Evolutionary conservation across 768 basidiomycete species (phyloP).

Genomic region (Mycena maculata): DNA sequence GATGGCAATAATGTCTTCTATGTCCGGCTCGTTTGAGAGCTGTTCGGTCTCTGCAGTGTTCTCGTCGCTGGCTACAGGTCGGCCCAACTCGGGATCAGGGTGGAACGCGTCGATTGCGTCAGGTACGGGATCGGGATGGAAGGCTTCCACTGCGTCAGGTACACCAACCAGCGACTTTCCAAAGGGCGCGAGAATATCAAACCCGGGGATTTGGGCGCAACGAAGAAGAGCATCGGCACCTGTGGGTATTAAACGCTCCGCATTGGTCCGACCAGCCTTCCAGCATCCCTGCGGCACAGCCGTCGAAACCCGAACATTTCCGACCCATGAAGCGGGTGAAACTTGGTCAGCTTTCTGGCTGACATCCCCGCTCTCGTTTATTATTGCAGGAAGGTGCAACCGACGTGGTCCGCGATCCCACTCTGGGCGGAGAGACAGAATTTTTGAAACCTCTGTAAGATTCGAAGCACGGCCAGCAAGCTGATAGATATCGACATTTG

Average conservation of each 20-base stretch:
- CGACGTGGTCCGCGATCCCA: conserved; percentile 30
- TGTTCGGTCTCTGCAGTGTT: background rate
- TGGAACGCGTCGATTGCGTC: no score
- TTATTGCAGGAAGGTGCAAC: conserved; percentile 23
- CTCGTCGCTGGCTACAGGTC: background rate
- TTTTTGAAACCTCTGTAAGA: conserved; percentile 12
- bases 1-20: conserved; percentile 9
- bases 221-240: background rate
- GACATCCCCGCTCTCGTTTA: conserved; percentile 11
- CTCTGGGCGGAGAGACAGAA: conserved; percentile 6
- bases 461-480: background rate
- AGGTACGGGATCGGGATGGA: background rate
- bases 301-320: conserved; percentile 31
- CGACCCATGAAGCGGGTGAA: conserved; percentile 39
- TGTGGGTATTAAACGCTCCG: background rate
- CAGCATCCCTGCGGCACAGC: conserved; percentile 31
- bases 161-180: background rate
- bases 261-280: conserved; percentile 15
- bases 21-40: background rate
- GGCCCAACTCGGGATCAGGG: background rate
- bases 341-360: conserved; percentile 37
- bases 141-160: background rate
- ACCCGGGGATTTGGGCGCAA: background rate
- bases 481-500: conserved; percentile 3
- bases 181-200: conserved; percentile 4